phyloP scores from a whole-genome alignment of 768 basidiomycete species.

The Cubamyces lactineus region DNA sequence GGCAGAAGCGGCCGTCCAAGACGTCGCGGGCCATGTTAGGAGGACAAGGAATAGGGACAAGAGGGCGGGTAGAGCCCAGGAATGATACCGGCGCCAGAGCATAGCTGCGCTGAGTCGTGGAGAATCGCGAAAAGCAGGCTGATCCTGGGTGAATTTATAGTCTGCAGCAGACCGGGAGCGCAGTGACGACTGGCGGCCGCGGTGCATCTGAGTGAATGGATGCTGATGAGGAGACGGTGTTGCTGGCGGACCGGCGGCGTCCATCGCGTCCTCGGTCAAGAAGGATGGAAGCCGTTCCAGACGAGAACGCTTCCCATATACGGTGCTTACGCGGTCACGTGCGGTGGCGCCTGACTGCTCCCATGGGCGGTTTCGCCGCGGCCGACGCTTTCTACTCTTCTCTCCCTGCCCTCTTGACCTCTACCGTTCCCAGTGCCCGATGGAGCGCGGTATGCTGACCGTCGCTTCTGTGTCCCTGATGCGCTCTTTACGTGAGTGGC shows the following conservation, averaged over 20 bases:
- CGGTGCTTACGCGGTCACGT: constrained; percentile 13
- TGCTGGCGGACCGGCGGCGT: constrained; percentile 11
- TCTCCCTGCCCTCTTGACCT: constrained; percentile 9
- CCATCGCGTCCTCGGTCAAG: constrained; percentile 6
- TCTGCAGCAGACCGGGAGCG: background rate
- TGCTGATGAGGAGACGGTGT: background rate
- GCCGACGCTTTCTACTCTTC: constrained; percentile 3
- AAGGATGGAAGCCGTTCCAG: background rate
- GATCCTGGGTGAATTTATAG: constrained; percentile 1
- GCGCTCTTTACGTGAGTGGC: background rate
- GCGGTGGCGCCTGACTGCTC: constrained; percentile 14
- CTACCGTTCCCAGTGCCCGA: background rate
- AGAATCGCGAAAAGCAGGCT: background rate
- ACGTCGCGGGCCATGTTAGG: constrained; percentile 20
- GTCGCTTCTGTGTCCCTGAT: background rate
- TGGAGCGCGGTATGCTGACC: background rate
- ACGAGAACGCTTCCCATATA: background rate
- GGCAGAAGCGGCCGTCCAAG: background rate
- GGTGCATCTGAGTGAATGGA: no score
- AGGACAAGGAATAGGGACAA: constrained; percentile 21
- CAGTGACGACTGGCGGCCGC: background rate
- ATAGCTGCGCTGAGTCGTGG: constrained; percentile 3
- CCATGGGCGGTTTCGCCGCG: background rate
- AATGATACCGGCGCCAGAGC: constrained; percentile 13
- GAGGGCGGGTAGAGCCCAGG: constrained; percentile 25